Percentiles rank a stretch among this genome's conserved stretches.
Evolutionary conservation across 2,329 filamentous ascomycete genomes (phyloP).

Genomic region (Aspergillus brasiliensis): DNA sequence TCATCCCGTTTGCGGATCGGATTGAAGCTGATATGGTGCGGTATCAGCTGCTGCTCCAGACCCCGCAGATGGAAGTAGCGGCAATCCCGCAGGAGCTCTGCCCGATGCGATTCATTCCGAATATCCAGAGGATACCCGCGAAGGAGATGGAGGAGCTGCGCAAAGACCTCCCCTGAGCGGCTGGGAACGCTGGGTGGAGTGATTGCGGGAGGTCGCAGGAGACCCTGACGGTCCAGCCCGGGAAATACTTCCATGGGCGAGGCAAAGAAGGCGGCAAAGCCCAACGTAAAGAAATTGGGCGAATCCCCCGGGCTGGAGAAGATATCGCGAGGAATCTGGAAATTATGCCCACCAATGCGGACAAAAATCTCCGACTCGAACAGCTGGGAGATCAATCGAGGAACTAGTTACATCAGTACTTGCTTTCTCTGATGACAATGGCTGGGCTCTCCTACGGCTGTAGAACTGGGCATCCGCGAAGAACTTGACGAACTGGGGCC

Average conservation of each 20-base stretch:
- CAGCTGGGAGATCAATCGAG: constrained; percentile 84
- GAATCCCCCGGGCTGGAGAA: constrained; percentile 83
- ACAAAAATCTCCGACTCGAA: constrained; percentile 88
- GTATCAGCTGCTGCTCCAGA: constrained; percentile 82
- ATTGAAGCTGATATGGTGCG: constrained; percentile 76
- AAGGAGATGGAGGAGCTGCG: constrained; percentile 77
- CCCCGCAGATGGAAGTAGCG: constrained; percentile 93
- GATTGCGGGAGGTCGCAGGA: constrained; percentile 86
- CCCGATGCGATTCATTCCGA: constrained; percentile 72
- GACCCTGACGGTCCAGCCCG: constrained; percentile 73
- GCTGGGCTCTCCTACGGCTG: constrained; percentile 60
- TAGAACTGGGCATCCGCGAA: constrained; percentile 97
- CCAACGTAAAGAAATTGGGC: constrained; percentile 94
- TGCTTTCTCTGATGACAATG: too few relatives aligned
- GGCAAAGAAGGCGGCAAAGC: constrained; percentile 85
- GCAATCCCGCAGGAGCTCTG: constrained; percentile 78
- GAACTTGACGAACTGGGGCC: constrained; percentile 83
- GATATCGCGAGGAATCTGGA: constrained; percentile 85
- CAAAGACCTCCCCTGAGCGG: constrained; percentile 80
- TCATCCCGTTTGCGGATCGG: constrained; percentile 68
- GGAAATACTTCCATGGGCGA: constrained; percentile 80
- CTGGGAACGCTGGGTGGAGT: constrained; percentile 78
- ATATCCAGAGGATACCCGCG: constrained; percentile 82
- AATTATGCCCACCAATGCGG: constrained; percentile 81
- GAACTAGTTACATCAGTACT: constrained; percentile 60